A percentile compares a stretch with the other conserved stretches of the same genome.
Evolutionary conservation across 2,329 filamentous ascomycete genomes (phyloP).

Genomic region (Dryadomyces quercivorus): DNA sequence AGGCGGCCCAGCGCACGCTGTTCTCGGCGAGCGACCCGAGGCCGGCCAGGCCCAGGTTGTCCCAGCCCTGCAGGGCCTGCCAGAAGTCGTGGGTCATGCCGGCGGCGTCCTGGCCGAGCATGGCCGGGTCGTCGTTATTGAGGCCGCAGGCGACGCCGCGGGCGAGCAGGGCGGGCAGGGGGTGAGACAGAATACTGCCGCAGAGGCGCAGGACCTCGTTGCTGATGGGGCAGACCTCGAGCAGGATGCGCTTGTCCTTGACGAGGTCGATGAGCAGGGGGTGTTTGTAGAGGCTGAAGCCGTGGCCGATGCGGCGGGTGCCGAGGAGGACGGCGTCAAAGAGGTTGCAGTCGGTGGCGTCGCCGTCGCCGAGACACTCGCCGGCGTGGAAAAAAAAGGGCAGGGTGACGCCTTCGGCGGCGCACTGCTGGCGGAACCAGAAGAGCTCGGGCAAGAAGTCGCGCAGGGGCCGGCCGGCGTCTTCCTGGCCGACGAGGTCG

Average conservation of each 20-base stretch:
- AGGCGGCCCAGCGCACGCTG: conserved; percentile 79
- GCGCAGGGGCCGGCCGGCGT: conserved; percentile 60
- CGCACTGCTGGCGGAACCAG: conserved; percentile 84
- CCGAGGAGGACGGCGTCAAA: conserved; percentile 83
- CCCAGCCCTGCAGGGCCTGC: conserved; percentile 84
- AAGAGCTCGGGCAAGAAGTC: conserved; percentile 77
- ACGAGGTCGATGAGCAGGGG: conserved; percentile 80
- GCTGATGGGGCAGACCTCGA: conserved; percentile 84
- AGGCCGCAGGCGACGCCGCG: conserved; percentile 75
- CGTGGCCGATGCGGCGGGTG: conserved; percentile 80
- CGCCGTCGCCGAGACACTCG: conserved; percentile 67
- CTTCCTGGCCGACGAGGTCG: conserved; percentile 83
- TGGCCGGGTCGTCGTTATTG: conserved; percentile 83
- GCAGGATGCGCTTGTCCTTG: conserved; percentile 73
- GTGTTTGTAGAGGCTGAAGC: conserved; percentile 81
- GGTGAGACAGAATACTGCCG: conserved; percentile 22
- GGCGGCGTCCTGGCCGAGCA: conserved; percentile 69
- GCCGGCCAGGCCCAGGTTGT: conserved; percentile 80
- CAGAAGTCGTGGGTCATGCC: conserved; percentile 90
- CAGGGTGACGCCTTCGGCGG: conserved; percentile 63
- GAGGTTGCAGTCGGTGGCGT: conserved; percentile 64
- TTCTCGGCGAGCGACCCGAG: conserved; percentile 84
- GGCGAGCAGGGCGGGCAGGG: conserved; percentile 71
- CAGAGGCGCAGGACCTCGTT: conserved; percentile 49
- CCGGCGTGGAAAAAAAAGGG: conserved; percentile 96